Percentiles rank a stretch among this genome's conserved stretches.
Evolutionary conservation across 257 asterid genomes (phyloP).

Genomic region (Cinchona pubescens): DNA sequence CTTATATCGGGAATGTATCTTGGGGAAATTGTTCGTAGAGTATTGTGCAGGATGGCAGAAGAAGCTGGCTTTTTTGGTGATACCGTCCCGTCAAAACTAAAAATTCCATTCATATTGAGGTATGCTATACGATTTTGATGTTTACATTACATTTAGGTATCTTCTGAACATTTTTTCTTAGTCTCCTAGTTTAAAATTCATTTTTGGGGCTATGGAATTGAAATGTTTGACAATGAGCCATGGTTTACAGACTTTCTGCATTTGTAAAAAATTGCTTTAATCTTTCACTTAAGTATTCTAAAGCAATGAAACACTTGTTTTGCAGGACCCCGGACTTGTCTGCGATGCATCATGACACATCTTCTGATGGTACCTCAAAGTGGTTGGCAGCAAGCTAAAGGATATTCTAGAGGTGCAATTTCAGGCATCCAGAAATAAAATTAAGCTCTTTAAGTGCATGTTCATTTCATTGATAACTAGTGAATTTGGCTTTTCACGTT

Average conservation of each 20-base stretch:
- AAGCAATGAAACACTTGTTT: conserved; percentile 3
- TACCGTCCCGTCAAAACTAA: conserved; percentile 59
- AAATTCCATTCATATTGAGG: conserved; percentile 75
- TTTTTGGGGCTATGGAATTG: neutral
- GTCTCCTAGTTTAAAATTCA: neutral
- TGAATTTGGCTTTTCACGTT: neutral
- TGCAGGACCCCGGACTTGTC: conserved; percentile 81
- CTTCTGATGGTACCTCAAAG: conserved; percentile 80
- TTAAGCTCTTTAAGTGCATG: neutral
- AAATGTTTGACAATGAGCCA: neutral
- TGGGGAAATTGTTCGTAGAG: conserved; percentile 91
- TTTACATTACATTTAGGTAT: neutral
- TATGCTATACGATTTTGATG: conserved; percentile 9
- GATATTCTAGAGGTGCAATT: conserved; percentile 65
- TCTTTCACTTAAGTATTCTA: neutral
- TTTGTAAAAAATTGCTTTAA: neutral
- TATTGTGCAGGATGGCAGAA: conserved; percentile 71
- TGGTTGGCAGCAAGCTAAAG: conserved; percentile 65
- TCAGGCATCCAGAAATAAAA: neutral
- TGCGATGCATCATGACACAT: conserved; percentile 78
- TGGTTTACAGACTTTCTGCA: neutral
- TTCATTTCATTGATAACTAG: neutral
- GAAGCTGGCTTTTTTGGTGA: conserved; percentile 83
- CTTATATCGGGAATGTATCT: conserved; percentile 88
- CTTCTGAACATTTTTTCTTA: neutral